These are phyloP conservation scores for Huiozyma sinensis DNA, from an alignment of 805 yeast species.

Conservation along the genomic window DNA sequence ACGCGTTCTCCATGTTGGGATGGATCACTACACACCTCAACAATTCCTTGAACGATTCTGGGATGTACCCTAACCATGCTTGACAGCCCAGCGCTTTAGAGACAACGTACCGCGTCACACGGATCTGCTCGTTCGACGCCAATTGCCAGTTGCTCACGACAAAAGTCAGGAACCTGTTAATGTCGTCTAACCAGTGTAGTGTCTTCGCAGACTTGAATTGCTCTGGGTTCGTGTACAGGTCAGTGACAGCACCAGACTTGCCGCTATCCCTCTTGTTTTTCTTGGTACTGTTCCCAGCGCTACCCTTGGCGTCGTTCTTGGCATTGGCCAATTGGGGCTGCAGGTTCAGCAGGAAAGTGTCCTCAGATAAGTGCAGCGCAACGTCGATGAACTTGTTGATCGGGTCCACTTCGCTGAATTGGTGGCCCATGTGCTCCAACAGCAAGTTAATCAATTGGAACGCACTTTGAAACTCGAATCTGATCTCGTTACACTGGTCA, in stretches of 20 bases:
- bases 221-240: conserved; percentile 54
- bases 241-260: conserved; percentile 46
- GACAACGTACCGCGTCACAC: conserved; percentile 39
- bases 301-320: conserved; percentile 9
- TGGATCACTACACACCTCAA: conserved; percentile 49
- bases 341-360: conserved; percentile 24
- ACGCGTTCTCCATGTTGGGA: conserved; percentile 55
- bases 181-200: conserved; percentile 21
- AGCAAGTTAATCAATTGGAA: conserved; percentile 14
- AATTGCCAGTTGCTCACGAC: conserved; percentile 40
- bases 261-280: conserved; percentile 36
- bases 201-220: conserved; percentile 39
- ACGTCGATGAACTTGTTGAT: conserved; percentile 50
- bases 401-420: conserved; percentile 39
- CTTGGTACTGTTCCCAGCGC: conserved; percentile 4
- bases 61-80: conserved; percentile 21
- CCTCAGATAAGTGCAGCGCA: conserved; percentile 34
- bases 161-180: conserved; percentile 36
- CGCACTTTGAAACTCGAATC: conserved; percentile 14
- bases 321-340: conserved; percentile 7
- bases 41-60: conserved; percentile 26
- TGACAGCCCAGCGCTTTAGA: conserved; percentile 28
- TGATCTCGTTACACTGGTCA: conserved; percentile 23
- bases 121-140: conserved; percentile 53
- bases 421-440: conserved; percentile 27